Conservation (phyloP, 2,329 filamentous ascomycete genomes). For the Nakataea oryzae region DNA sequence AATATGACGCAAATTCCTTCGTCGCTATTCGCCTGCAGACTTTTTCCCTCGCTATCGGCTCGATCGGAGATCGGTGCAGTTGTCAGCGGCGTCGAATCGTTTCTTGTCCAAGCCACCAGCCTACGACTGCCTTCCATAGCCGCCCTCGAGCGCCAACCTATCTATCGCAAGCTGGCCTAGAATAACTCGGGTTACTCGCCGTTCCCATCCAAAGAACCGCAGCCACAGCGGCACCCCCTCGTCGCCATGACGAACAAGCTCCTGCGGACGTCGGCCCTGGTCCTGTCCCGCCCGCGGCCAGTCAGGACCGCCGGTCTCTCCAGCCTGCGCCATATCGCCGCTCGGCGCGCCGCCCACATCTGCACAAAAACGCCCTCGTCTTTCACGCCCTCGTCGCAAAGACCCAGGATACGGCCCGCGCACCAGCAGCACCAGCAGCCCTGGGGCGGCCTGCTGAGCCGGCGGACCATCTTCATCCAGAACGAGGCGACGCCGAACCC, state of each 20-base stretch:
- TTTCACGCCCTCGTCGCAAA: conserved; percentile 13
- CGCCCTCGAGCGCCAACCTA: neutral
- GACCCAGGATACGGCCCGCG: conserved; percentile 12
- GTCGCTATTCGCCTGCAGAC: neutral
- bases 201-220: neutral
- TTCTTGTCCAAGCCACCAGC: no score
- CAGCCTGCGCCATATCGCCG: conserved; percentile 12
- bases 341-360: conserved; percentile 17
- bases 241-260: conserved; percentile 11
- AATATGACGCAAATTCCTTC: conserved; percentile 2
- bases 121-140: neutral
- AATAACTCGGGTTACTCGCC: neutral
- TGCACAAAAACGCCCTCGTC: conserved; percentile 9
- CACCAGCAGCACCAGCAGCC: conserved; percentile 3
- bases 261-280: conserved; percentile 8
- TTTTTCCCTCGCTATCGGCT: neutral
- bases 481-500: conserved; percentile 89
- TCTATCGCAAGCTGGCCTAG: neutral
- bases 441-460: conserved; percentile 11
- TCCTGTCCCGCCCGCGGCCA: conserved; percentile 10
- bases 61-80: conserved; percentile 1
- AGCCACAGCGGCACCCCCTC: neutral
- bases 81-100: neutral
- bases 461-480: conserved; percentile 90
- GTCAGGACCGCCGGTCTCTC: neutral